A percentile compares a stretch with the other conserved stretches of the same genome.
phyloP scores from a whole-genome alignment of 2,329 filamentous ascomycete species.

The Chrysoporthe puriensis region DNA sequence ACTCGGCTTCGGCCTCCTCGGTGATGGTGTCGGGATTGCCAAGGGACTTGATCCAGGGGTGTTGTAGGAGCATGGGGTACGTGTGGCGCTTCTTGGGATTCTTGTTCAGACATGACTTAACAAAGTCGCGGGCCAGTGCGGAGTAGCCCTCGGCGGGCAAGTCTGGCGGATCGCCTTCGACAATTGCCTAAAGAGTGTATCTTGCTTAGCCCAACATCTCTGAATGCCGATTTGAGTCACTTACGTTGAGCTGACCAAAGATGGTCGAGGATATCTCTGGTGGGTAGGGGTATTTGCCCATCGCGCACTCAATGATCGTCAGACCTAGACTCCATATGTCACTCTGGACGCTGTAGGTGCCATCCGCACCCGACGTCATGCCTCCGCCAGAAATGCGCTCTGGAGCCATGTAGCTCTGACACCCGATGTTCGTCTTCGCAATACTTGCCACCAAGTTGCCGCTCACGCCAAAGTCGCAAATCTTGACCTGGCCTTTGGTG shows the following conservation, averaged over 20 bases:
- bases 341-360: conserved; percentile 96
- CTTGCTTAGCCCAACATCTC: not conserved
- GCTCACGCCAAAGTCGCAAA: conserved; percentile 97
- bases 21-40: conserved; percentile 76
- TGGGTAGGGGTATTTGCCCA: conserved; percentile 93
- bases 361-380: conserved; percentile 71
- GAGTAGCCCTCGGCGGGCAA: conserved; percentile 82
- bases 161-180: conserved; percentile 92
- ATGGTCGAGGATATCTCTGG: conserved; percentile 98
- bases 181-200: conserved; percentile 73
- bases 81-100: conserved; percentile 90
- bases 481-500: conserved; percentile 88
- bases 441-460: conserved; percentile 97
- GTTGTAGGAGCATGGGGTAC: conserved; percentile 85
- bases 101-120: conserved; percentile 88
- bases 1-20: conserved; percentile 69
- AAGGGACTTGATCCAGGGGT: conserved; percentile 82
- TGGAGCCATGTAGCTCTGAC: conserved; percentile 98
- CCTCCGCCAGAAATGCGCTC: conserved; percentile 91
- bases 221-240: conserved; percentile 45
- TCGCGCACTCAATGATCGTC: conserved; percentile 93
- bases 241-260: conserved; percentile 93
- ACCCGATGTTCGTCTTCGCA: conserved; percentile 97
- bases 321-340: conserved; percentile 97
- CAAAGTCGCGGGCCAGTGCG: conserved; percentile 80